phyloP scores from a whole-genome alignment of 768 basidiomycete species.

The Russula foetens region DNA sequence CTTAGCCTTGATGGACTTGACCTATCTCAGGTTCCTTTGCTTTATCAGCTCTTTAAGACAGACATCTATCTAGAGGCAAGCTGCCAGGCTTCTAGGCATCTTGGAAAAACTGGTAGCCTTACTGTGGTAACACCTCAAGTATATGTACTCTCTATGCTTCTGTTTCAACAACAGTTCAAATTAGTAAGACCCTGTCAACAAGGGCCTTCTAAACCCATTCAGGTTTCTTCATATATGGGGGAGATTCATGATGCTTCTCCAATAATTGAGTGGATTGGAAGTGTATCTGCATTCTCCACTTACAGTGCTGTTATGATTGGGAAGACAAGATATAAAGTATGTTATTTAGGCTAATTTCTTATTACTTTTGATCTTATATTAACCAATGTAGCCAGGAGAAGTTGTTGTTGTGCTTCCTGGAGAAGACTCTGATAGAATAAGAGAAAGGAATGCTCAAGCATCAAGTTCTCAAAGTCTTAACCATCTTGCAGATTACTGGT shows the following conservation, averaged over 20 bases:
- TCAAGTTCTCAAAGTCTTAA: slow-evolving; percentile 43
- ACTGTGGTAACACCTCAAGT: slow-evolving; percentile 12
- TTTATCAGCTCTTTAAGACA: background rate
- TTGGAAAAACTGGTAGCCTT: background rate
- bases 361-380: background rate
- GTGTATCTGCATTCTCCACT: background rate
- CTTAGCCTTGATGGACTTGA: background rate
- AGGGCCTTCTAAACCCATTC: background rate
- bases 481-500: slow-evolving; percentile 57
- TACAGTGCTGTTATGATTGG: slow-evolving; percentile 41
- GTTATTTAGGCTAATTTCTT: slow-evolving; percentile 25
- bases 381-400: slow-evolving; percentile 44
- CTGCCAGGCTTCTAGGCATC: background rate
- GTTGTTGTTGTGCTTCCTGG: slow-evolving; percentile 57
- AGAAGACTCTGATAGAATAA: slow-evolving; percentile 34
- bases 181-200: background rate
- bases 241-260: slow-evolving; percentile 27
- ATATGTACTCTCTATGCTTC: background rate
- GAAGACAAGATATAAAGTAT: slow-evolving; percentile 46
- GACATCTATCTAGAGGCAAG: slow-evolving; percentile 16
- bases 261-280: slow-evolving; percentile 12
- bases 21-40: background rate
- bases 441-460: slow-evolving; percentile 34
- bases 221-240: background rate
- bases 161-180: slow-evolving; percentile 6